Evolutionary conservation across 192 early-diverging fungal genomes (phyloP).

Genomic region (Backusella westeae): DNA sequence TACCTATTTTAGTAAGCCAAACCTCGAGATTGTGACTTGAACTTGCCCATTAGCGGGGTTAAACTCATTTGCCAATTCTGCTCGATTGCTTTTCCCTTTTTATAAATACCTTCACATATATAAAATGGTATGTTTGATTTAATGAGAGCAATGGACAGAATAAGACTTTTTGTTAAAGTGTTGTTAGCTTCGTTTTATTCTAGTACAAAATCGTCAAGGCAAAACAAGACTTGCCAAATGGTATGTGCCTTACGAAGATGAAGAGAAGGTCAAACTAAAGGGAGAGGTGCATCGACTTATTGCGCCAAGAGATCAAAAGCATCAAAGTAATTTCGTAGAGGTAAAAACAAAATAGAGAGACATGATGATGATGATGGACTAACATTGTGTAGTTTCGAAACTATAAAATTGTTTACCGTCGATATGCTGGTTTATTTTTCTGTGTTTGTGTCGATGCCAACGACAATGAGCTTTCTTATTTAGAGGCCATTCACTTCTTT

Average conservation of each 20-base stretch:
- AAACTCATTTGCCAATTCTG: not conserved
- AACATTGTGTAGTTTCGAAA: slow-evolving; percentile 77
- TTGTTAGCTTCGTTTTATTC: slow-evolving; percentile 84
- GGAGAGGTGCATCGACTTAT: slow-evolving; percentile 94
- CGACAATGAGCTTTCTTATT: slow-evolving; percentile 93
- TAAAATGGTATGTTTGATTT: not conserved
- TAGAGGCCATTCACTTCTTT: slow-evolving; percentile 99
- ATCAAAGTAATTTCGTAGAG: slow-evolving; percentile 98
- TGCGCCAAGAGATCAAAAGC: slow-evolving; percentile 94
- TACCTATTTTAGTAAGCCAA: not conserved
- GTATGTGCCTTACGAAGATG: slow-evolving; percentile 93
- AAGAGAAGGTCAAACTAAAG: slow-evolving; percentile 93
- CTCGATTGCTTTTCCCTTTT: not conserved
- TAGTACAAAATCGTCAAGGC: slow-evolving; percentile 98
- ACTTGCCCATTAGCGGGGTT: not conserved
- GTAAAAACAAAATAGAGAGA: slow-evolving; percentile 35
- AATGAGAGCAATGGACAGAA: not conserved
- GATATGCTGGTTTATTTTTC: slow-evolving; percentile 98
- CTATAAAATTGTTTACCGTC: slow-evolving; percentile 97
- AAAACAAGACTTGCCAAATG: slow-evolving; percentile 97
- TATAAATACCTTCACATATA: not conserved
- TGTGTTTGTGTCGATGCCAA: slow-evolving; percentile 98
- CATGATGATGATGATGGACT: not conserved
- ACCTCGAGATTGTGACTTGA: not conserved
- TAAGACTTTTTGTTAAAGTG: not conserved